Conservation (phyloP, 768 basidiomycete species). For the Lentinus tigrinus region DNA sequence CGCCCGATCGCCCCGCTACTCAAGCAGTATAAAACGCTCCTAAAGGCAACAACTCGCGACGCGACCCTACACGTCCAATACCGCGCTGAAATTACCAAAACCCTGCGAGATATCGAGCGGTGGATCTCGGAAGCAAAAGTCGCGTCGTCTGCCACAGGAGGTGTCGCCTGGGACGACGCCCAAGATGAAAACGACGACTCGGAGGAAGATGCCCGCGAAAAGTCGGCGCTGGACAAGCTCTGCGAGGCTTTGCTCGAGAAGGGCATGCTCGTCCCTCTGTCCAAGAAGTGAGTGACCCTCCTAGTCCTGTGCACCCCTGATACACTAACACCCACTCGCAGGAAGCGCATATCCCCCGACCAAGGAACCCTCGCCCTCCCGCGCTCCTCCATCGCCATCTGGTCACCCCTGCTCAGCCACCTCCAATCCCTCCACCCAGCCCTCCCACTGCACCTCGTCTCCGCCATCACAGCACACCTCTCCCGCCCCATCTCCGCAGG, state of each 20-base stretch:
- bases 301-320: neutral
- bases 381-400: slow-evolving; percentile 52
- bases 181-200: slow-evolving; percentile 22
- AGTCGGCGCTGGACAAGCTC: slow-evolving; percentile 66
- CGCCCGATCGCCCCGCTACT: slow-evolving; percentile 68
- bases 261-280: slow-evolving; percentile 78
- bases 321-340: neutral
- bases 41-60: slow-evolving; percentile 65
- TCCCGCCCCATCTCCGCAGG: slow-evolving; percentile 6
- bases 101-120: slow-evolving; percentile 65
- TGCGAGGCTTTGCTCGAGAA: slow-evolving; percentile 65
- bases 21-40: slow-evolving; percentile 67
- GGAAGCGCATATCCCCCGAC: slow-evolving; percentile 7
- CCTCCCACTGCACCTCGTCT: slow-evolving; percentile 50
- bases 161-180: slow-evolving; percentile 44
- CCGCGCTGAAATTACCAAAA: slow-evolving; percentile 47
- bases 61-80: slow-evolving; percentile 53
- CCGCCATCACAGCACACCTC: slow-evolving; percentile 42
- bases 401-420: slow-evolving; percentile 64
- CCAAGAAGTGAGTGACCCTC: slow-evolving; percentile 64
- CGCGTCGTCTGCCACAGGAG: slow-evolving; percentile 51
- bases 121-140: slow-evolving; percentile 79
- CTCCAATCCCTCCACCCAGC: slow-evolving; percentile 54
- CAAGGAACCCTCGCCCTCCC: slow-evolving; percentile 47
- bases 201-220: slow-evolving; percentile 52